These are phyloP conservation scores for Xylariaceae sp. DNA, from an alignment of 2,329 filamentous ascomycete species.

Conservation along the genomic window DNA sequence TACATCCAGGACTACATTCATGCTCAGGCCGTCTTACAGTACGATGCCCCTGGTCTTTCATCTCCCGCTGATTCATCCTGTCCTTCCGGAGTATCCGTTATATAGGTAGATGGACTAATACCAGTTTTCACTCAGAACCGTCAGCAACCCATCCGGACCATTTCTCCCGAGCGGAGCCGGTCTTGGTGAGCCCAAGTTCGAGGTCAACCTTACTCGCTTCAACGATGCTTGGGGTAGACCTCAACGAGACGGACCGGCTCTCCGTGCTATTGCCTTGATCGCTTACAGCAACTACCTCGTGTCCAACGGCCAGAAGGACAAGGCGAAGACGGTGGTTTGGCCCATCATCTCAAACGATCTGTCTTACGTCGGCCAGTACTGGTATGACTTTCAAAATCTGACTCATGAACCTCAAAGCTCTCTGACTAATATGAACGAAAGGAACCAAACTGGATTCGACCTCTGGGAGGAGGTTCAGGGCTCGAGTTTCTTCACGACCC, in stretches of 20 bases:
- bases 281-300: slow-evolving; percentile 50
- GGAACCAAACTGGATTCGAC: slow-evolving; percentile 51
- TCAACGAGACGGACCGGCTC: slow-evolving; percentile 54
- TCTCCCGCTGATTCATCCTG: not conserved
- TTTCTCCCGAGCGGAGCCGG: slow-evolving; percentile 41
- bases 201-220: slow-evolving; percentile 45
- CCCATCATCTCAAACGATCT: slow-evolving; percentile 54
- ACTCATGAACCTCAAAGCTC: not conserved
- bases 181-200: slow-evolving; percentile 52
- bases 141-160: slow-evolving; percentile 48
- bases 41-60: not conserved
- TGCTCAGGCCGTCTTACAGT: slow-evolving; percentile 47
- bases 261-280: slow-evolving; percentile 53
- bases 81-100: not conserved
- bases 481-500: slow-evolving; percentile 54
- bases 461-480: slow-evolving; percentile 57
- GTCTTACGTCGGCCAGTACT: slow-evolving; percentile 49
- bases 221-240: slow-evolving; percentile 53
- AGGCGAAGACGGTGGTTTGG: slow-evolving; percentile 44
- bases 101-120: not conserved
- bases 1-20: slow-evolving; percentile 49
- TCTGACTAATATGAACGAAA: slow-evolving; percentile 18
- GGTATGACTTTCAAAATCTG: slow-evolving; percentile 25
- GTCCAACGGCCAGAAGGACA: slow-evolving; percentile 37
- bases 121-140: slow-evolving; percentile 22